Conservation (phyloP, 768 basidiomycete genomes). For the Mycena vitilis region DNA sequence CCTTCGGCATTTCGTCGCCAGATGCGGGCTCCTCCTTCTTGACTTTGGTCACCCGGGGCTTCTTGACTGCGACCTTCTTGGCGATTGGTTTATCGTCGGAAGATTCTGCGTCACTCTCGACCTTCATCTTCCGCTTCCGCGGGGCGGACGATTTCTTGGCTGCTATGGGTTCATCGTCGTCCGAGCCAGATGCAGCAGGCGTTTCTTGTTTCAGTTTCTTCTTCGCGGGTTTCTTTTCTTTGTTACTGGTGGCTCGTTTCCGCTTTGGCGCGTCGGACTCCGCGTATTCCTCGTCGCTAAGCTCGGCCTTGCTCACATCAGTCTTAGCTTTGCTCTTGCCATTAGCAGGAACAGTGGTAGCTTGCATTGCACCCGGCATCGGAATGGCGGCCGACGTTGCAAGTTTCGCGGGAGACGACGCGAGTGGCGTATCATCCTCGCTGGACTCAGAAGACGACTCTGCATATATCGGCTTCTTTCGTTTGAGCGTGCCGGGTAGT, state of each 20-base stretch:
- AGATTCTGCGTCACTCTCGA: conserved; percentile 61
- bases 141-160: conserved; percentile 49
- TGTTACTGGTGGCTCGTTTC: conserved; percentile 69
- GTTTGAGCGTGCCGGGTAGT: conserved; percentile 60
- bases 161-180: conserved; percentile 53
- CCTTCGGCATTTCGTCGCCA: conserved; percentile 52
- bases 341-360: conserved; percentile 53
- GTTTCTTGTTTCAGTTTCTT: conserved; percentile 76
- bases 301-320: conserved; percentile 50
- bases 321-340: conserved; percentile 51
- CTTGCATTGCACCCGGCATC: conserved; percentile 54
- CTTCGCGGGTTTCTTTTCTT: conserved; percentile 68
- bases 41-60: conserved; percentile 62
- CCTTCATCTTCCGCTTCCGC: conserved; percentile 61
- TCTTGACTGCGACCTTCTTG: conserved; percentile 57
- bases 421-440: conserved; percentile 79
- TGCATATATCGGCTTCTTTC: conserved; percentile 66
- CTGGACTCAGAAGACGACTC: conserved; percentile 64
- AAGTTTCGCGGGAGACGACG: conserved; percentile 76
- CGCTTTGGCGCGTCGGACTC: conserved; percentile 62
- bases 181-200: conserved; percentile 43
- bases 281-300: conserved; percentile 45
- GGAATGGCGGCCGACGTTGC: conserved; percentile 50
- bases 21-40: conserved; percentile 61
- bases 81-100: conserved; percentile 56